A percentile compares a stretch with the other conserved stretches of the same genome.
Evolutionary conservation across 345 rosid genomes (phyloP).

Genomic region (Anastatica hierochuntica): DNA sequence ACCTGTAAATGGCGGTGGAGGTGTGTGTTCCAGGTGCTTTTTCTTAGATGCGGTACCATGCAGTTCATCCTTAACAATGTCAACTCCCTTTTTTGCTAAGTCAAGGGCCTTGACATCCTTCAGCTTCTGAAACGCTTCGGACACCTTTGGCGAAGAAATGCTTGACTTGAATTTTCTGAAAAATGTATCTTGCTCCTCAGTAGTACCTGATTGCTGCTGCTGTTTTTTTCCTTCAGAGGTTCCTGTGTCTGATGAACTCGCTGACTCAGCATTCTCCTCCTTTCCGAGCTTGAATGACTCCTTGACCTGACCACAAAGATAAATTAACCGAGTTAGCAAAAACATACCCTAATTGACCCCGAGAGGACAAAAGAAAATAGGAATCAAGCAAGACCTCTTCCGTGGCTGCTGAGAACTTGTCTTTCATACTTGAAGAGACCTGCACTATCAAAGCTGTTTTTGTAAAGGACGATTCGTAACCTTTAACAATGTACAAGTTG

Average conservation of each 20-base stretch:
- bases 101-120: conserved; percentile 66
- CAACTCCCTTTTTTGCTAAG: conserved; percentile 80
- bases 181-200: conserved; percentile 42
- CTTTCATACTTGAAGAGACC: conserved; percentile 78
- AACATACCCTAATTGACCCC: not conserved
- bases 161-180: conserved; percentile 59
- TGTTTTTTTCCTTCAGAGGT: conserved; percentile 40
- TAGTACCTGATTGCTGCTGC: conserved; percentile 32
- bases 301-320: too few relatives aligned
- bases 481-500: conserved; percentile 2
- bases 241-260: conserved; percentile 35
- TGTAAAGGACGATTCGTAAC: not conserved
- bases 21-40: conserved; percentile 75
- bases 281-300: conserved; percentile 51
- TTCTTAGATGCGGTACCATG: conserved; percentile 48
- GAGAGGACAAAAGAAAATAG: conserved; percentile 1
- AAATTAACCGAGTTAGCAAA: not conserved
- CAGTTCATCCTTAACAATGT: conserved; percentile 76
- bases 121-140: conserved; percentile 49
- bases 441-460: conserved; percentile 24
- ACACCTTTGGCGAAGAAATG: conserved; percentile 57
- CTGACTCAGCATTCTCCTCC: conserved; percentile 35
- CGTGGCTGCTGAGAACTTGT: conserved; percentile 61
- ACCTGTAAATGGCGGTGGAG: conserved; percentile 53
- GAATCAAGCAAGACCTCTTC: conserved; percentile 57